phyloP scores from a whole-genome alignment of 2,329 filamentous ascomycete species.

The Hysterium pulicare region DNA sequence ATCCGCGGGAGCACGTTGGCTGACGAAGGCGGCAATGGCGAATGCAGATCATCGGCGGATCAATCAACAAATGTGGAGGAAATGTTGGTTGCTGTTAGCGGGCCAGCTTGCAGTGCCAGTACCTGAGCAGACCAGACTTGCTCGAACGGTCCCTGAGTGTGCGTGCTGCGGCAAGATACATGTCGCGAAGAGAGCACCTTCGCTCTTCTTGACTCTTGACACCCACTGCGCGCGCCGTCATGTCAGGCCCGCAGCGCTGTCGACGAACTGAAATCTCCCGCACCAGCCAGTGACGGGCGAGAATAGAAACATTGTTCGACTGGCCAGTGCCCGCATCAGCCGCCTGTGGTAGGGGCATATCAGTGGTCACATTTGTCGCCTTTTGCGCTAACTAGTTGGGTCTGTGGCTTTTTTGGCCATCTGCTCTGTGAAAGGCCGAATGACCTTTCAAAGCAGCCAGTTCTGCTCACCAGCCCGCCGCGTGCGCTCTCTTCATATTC shows the following conservation, averaged over 20 bases:
- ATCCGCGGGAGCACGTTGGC: slow-evolving; percentile 1
- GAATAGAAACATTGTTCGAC: slow-evolving; percentile 3
- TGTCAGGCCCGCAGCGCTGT: neutral
- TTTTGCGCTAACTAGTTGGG: slow-evolving; percentile 14
- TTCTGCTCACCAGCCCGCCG: slow-evolving; percentile 8
- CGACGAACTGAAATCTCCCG: neutral
- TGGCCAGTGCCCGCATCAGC: neutral
- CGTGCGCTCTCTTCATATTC: slow-evolving; percentile 7
- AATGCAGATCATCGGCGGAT: slow-evolving; percentile 17
- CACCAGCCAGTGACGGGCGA: neutral
- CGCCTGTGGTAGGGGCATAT: slow-evolving; percentile 7
- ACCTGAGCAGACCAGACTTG: no score
- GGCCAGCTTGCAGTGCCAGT: no score
- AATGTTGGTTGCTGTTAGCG: slow-evolving; percentile 8
- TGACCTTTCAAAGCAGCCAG: slow-evolving; percentile 14
- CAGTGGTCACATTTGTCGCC: slow-evolving; percentile 15
- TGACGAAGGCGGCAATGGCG: slow-evolving; percentile 13
- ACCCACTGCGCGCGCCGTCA: neutral
- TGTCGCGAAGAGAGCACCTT: no score
- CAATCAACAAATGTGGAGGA: slow-evolving; percentile 17
- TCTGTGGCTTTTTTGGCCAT: slow-evolving; percentile 1
- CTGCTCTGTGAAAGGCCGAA: slow-evolving; percentile 15
- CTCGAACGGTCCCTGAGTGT: no score
- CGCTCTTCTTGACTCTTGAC: no score
- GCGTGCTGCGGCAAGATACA: no score